Conservation (phyloP, 2,329 filamentous ascomycete genomes). For the Ceratocystiopsis brevicomis region DNA sequence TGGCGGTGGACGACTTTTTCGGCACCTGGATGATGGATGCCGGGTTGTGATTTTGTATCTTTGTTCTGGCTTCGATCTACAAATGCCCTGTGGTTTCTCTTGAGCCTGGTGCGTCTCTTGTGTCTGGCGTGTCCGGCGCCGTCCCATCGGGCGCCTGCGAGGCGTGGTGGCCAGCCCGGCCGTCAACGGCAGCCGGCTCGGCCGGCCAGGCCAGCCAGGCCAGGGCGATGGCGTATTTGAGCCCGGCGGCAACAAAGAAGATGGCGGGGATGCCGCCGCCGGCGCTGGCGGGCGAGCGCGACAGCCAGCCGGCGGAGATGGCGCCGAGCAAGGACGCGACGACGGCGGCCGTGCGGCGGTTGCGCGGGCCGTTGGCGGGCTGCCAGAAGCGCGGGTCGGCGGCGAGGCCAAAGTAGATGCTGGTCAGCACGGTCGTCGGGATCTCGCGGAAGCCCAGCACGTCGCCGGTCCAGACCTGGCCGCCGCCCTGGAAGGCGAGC, state of each 20-base stretch:
- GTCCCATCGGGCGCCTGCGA: no score
- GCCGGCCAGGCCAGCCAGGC: conserved; percentile 41
- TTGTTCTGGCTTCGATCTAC: no score
- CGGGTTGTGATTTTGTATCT: no score
- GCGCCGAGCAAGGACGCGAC: conserved; percentile 30
- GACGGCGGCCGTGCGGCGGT: conserved; percentile 30
- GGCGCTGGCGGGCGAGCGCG: conserved; percentile 20
- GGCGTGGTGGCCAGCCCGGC: no score
- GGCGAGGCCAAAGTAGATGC: conserved; percentile 32
- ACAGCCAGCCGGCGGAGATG: conserved; percentile 27
- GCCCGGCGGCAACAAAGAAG: conserved; percentile 37
- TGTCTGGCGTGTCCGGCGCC: no score
- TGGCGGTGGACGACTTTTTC: no score
- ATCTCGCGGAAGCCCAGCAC: conserved; percentile 33
- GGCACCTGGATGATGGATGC: no score
- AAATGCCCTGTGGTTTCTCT: no score
- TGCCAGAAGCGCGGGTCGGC: conserved; percentile 31
- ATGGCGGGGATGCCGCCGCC: conserved; percentile 18
- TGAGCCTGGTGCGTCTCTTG: no score
- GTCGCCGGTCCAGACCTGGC: conserved; percentile 34
- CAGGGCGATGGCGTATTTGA: conserved; percentile 37
- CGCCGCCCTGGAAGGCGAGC: conserved; percentile 35
- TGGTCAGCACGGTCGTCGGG: conserved; percentile 36
- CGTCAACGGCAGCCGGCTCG: no score
- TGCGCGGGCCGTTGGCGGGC: conserved; percentile 29